These are phyloP conservation scores for Prunella vulgaris DNA, from an alignment of 257 asterid genomes.

Conservation along the genomic window DNA sequence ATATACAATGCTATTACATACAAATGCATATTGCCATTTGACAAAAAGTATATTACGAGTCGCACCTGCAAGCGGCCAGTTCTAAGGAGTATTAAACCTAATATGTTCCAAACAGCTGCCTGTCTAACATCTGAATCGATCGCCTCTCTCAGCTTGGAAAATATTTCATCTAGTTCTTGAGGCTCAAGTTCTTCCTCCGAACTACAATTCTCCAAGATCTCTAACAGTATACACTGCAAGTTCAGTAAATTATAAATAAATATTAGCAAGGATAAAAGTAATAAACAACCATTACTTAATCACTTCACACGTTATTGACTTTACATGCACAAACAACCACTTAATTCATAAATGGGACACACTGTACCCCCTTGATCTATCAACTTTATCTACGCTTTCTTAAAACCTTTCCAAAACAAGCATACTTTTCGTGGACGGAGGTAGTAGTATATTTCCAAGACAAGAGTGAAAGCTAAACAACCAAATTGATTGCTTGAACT, in stretches of 20 bases:
- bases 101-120: conserved; percentile 83
- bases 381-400: too few relatives aligned
- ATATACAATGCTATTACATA: conserved; percentile 18
- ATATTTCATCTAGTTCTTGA: conserved; percentile 75
- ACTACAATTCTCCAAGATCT: conserved; percentile 64
- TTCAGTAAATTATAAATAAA: conserved; percentile 9
- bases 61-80: conserved; percentile 88
- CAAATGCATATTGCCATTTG: conserved; percentile 17
- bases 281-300: too few relatives aligned
- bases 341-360: too few relatives aligned
- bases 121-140: conserved; percentile 77
- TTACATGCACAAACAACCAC: too few relatives aligned
- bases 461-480: conserved; percentile 50
- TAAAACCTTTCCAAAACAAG: too few relatives aligned
- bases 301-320: too few relatives aligned
- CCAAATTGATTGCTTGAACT: background rate
- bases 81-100: conserved; percentile 81
- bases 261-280: conserved; percentile 14
- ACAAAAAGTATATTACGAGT: conserved; percentile 20
- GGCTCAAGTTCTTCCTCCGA: conserved; percentile 73
- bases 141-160: conserved; percentile 66
- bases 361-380: too few relatives aligned
- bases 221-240: conserved; percentile 80
- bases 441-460: background rate
- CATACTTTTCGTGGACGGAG: too few relatives aligned